Percentiles rank a stretch among this genome's conserved stretches.
Conservation (phyloP, 2,329 filamentous ascomycete genomes). For the Lecanicillium sp. region DNA sequence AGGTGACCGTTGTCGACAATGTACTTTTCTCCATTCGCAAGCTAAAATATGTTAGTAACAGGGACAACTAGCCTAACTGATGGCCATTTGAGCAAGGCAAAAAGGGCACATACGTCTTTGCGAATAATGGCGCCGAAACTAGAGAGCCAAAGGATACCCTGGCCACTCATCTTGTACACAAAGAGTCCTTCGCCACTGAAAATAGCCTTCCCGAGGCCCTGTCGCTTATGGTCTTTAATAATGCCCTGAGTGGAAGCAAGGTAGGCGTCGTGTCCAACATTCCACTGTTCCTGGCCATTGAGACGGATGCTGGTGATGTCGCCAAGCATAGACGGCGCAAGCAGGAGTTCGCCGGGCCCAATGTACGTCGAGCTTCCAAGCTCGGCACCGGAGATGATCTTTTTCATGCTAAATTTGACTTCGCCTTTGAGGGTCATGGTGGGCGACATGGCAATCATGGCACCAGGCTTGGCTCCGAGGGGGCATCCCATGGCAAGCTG, state of each 20-base stretch:
- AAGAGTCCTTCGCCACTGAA: slow-evolving; percentile 92
- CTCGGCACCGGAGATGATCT: slow-evolving; percentile 76
- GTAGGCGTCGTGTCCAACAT: slow-evolving; percentile 78
- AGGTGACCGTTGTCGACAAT: slow-evolving; percentile 90
- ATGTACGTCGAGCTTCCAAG: slow-evolving; percentile 74
- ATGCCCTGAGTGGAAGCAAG: slow-evolving; percentile 82
- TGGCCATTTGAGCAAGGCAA: too few relatives aligned
- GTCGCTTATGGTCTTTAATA: slow-evolving; percentile 77
- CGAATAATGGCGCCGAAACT: slow-evolving; percentile 92
- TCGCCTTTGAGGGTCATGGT: slow-evolving; percentile 76
- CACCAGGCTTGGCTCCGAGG: slow-evolving; percentile 69
- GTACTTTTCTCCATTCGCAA: slow-evolving; percentile 70
- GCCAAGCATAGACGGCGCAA: slow-evolving; percentile 73
- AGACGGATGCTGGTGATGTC: slow-evolving; percentile 79
- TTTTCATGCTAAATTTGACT: slow-evolving; percentile 84
- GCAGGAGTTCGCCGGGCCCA: slow-evolving; percentile 81
- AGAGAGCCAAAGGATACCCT: slow-evolving; percentile 79
- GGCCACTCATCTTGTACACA: slow-evolving; percentile 77
- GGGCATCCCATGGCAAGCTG: slow-evolving; percentile 88
- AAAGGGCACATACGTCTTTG: slow-evolving; percentile 64
- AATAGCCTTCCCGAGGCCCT: slow-evolving; percentile 81
- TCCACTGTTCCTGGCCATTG: slow-evolving; percentile 68
- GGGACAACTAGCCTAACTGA: background rate
- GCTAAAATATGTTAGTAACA: slow-evolving; percentile 24
- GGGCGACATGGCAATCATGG: slow-evolving; percentile 93